phyloP scores from a whole-genome alignment of 345 rosid genomes.

The Reutealis trisperma region DNA sequence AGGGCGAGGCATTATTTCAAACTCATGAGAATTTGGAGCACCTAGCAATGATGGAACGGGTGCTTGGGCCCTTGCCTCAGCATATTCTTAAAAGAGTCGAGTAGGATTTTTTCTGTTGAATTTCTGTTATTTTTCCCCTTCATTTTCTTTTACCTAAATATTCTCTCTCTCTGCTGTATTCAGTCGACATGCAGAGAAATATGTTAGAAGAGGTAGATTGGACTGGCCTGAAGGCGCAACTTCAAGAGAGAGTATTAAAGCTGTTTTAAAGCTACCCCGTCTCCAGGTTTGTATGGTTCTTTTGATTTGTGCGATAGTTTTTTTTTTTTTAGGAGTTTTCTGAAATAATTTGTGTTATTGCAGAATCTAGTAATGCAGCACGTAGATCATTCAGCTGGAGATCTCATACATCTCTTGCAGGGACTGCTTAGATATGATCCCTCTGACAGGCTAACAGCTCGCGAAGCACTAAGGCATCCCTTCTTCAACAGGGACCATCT shows the following conservation, averaged over 20 bases:
- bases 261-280: conserved; percentile 70
- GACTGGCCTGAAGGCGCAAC: conserved; percentile 93
- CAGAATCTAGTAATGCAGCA: conserved; percentile 39
- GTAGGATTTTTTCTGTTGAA: conserved; percentile 33
- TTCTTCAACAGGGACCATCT: conserved; percentile 27
- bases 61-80: conserved; percentile 70
- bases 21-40: conserved; percentile 92
- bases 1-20: conserved; percentile 96
- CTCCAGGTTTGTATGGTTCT: conserved; percentile 73
- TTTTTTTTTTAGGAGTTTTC: no score
- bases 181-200: conserved; percentile 80
- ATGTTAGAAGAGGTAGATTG: conserved; percentile 74
- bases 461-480: conserved; percentile 32
- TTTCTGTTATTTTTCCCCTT: no score
- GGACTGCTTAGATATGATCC: conserved; percentile 35
- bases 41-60: conserved; percentile 94
- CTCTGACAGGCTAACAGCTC: conserved; percentile 31
- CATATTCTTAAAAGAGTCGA: conserved; percentile 74
- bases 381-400: conserved; percentile 41
- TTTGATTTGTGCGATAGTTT: no score
- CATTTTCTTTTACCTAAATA: neutral
- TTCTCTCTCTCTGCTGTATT: neutral
- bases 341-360: neutral
- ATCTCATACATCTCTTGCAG: conserved; percentile 32
- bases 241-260: conserved; percentile 78